Evolutionary conservation across 176 grass and related monocot genomes (phyloP), one percentile per base, ranked within the genome.

Genomic region (Rhynchospora breviuscula): DNA sequence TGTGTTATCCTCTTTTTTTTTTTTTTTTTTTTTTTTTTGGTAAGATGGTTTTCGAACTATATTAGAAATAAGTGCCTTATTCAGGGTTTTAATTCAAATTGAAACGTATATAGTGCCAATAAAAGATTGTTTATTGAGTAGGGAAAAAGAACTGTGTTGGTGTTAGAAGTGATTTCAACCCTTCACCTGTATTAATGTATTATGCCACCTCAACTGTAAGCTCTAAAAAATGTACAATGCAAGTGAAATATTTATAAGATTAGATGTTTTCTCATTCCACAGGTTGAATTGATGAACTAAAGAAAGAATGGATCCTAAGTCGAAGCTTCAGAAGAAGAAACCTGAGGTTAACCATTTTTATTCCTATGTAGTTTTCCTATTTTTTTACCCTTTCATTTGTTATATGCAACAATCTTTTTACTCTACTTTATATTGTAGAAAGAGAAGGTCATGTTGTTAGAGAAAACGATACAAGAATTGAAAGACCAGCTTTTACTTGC

Each of bases 391-490:
- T 47, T 8, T 19, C 2, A 15, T 71, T 71, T 7, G 15, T 45
- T 70, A 70, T 15, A n/a, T 71, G 6, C 21, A 19, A 71, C 67
- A 21, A 18, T 71, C 19, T 68, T 19, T 15, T 71, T 13, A 71
- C 67, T 71, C 33, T 71, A 71, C n/a, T 71, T 21, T 3, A 9
- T 71, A 71, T 62, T 59, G 59, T 59, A 88, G 86, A 88, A 68
- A 79, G 81, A 79, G 60, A 88, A 80, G 14, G 48, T 17, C 17
- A 14, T 88, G 22, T 52, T 79, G 33, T 26, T 88, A 57, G 86
- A 88, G 57, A 80, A 79, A 85, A 70, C 65, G 17, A 69, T 88
- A 33, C 81, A 81, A 71, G 87, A 88, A 21, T 73, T 88, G 52
- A 88, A 88, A 40, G 65, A 75, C 13, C 40, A 85, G 44, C 65